Conservation (phyloP, 495 filamentous ascomycete species). For the Rusavskia elegans region DNA sequence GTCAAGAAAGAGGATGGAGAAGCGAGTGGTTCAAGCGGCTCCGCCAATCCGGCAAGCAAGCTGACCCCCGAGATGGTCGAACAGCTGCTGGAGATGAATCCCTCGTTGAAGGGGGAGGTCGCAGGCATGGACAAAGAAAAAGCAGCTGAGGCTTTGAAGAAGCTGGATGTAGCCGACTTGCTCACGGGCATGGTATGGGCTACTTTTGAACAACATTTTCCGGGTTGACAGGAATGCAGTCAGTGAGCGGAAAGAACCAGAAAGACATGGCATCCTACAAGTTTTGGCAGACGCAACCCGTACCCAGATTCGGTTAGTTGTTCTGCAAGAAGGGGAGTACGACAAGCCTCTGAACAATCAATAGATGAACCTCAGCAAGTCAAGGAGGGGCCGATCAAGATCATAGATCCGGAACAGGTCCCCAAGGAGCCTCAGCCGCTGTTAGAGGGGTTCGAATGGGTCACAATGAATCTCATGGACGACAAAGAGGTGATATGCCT, state of each 20-base stretch:
- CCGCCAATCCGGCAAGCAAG: slow-evolving; percentile 21
- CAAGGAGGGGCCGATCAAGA: slow-evolving; percentile 47
- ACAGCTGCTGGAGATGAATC: slow-evolving; percentile 31
- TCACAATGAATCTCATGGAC: slow-evolving; percentile 69
- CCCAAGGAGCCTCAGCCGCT: slow-evolving; percentile 48
- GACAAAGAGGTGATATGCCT: slow-evolving; percentile 31
- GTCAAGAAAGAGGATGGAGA: slow-evolving; percentile 11
- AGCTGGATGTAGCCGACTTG: slow-evolving; percentile 60
- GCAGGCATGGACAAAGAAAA: slow-evolving; percentile 27
- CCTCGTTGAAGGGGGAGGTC: slow-evolving; percentile 32
- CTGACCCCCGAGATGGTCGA: slow-evolving; percentile 28
- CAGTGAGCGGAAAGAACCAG: slow-evolving; percentile 61
- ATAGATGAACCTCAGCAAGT: slow-evolving; percentile 21
- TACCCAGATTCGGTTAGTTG: slow-evolving; percentile 55
- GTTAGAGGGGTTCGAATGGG: slow-evolving; percentile 80
- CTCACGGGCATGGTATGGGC: slow-evolving; percentile 51
- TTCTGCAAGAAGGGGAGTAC: neutral
- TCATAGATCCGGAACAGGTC: slow-evolving; percentile 59
- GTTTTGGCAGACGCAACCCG: slow-evolving; percentile 96
- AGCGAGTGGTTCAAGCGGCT: slow-evolving; percentile 6
- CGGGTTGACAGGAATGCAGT: slow-evolving; percentile 1
- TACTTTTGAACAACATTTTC: neutral
- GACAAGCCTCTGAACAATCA: slow-evolving; percentile 2
- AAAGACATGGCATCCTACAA: slow-evolving; percentile 96
- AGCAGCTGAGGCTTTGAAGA: slow-evolving; percentile 47